phyloP scores from a whole-genome alignment of 2,329 filamentous ascomycete genomes.

The Raffaelea arxii region DNA sequence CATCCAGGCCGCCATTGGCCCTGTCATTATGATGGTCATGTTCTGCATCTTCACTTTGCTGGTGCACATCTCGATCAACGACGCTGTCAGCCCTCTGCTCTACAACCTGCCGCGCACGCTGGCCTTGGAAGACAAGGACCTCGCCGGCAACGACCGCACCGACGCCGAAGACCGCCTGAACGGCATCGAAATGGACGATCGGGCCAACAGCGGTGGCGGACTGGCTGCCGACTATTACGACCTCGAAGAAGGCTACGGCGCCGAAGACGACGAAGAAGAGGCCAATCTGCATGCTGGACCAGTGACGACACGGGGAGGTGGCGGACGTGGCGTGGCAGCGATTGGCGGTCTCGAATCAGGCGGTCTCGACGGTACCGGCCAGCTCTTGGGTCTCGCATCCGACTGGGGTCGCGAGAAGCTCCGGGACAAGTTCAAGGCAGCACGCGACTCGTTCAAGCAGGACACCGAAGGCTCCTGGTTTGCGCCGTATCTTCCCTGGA shows the following conservation, averaged over 20 bases:
- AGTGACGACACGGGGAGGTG: background rate
- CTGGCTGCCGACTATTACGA: conserved; percentile 22
- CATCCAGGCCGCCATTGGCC: conserved; percentile 56
- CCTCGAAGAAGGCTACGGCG: conserved; percentile 18
- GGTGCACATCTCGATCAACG: conserved; percentile 64
- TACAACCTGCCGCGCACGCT: conserved; percentile 61
- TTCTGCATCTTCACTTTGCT: conserved; percentile 68
- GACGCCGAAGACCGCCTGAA: conserved; percentile 3
- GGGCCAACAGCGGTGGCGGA: conserved; percentile 9
- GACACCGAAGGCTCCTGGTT: conserved; percentile 19
- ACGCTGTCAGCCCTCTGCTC: conserved; percentile 61
- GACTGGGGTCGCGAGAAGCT: conserved; percentile 15
- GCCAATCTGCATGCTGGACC: conserved; percentile 17
- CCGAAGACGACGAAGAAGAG: conserved; percentile 28
- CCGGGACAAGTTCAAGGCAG: conserved; percentile 12
- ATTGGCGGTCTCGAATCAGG: background rate
- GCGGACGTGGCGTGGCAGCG: conserved; percentile 3
- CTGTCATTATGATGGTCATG: conserved; percentile 63
- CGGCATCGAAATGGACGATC: background rate
- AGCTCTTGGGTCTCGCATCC: conserved; percentile 14
- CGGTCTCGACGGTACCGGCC: conserved; percentile 19
- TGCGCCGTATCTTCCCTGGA: conserved; percentile 6
- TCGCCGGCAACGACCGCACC: conserved; percentile 13
- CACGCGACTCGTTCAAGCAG: conserved; percentile 14
- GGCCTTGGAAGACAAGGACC: conserved; percentile 26